Percentiles rank a stretch among this genome's conserved stretches.
phyloP scores from a whole-genome alignment of 2,329 filamentous ascomycete genomes.

The Trichophyton verrucosum region DNA sequence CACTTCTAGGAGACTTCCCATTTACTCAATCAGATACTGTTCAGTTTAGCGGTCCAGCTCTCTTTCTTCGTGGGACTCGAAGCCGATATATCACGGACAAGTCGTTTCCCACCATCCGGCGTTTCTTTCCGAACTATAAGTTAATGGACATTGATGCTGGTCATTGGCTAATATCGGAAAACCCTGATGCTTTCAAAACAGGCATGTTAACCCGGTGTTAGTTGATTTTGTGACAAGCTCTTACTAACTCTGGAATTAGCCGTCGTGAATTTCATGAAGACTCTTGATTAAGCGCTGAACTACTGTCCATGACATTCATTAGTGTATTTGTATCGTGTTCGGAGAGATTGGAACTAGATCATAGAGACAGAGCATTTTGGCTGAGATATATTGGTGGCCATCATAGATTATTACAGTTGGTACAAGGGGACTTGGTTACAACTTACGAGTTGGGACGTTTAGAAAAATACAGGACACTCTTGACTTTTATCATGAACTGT shows the following conservation, averaged over 20 bases:
- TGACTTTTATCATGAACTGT: constrained; percentile 7
- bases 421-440: too few species aligned
- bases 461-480: constrained; percentile 3
- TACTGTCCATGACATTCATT: too few species aligned
- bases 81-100: constrained; percentile 22
- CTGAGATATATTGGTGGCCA: too few species aligned
- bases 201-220: constrained; percentile 39
- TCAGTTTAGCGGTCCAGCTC: constrained; percentile 58
- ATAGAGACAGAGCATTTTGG: background rate
- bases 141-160: constrained; percentile 64
- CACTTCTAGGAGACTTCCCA: constrained; percentile 77
- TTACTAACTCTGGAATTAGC: constrained; percentile 6
- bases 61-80: constrained; percentile 48
- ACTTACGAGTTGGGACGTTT: background rate
- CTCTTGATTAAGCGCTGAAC: background rate
- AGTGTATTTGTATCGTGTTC: background rate
- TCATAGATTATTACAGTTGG: too few species aligned
- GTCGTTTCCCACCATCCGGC: constrained; percentile 19
- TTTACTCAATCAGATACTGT: constrained; percentile 57
- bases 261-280: constrained; percentile 7
- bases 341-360: background rate
- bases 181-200: constrained; percentile 63
- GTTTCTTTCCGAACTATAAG: constrained; percentile 67
- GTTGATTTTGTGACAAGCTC: background rate
- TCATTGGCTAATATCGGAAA: constrained; percentile 85